Evolutionary conservation across 352 stramenopile species (phyloP).

Genomic region (Aphanomyces euteiches): DNA sequence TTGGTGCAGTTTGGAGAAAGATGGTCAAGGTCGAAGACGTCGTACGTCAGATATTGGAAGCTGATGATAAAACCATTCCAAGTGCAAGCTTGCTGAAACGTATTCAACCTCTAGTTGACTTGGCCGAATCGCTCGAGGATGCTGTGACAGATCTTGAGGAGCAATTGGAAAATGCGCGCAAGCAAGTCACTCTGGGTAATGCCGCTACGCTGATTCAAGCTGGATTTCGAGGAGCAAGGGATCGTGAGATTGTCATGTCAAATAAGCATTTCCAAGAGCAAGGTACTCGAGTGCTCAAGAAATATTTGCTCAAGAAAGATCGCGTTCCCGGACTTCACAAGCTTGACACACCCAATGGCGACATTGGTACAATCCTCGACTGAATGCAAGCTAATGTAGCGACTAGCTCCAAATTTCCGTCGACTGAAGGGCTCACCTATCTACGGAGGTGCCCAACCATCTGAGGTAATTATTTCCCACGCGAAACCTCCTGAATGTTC

Average conservation of each 20-base stretch:
- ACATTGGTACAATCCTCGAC: constrained; percentile 43
- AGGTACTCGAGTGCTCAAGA: constrained; percentile 49
- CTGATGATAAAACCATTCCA: background rate
- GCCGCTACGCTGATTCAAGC: constrained; percentile 25
- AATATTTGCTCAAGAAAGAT: constrained; percentile 83
- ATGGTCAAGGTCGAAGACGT: constrained; percentile 3
- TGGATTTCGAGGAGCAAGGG: constrained; percentile 9
- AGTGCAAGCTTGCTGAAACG: background rate
- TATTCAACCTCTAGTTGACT: constrained; percentile 23
- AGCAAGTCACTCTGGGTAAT: constrained; percentile 14
- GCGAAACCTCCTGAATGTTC: background rate
- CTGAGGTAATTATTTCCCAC: constrained; percentile 42
- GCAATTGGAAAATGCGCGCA: constrained; percentile 13
- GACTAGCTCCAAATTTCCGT: constrained; percentile 69
- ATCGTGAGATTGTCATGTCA: constrained; percentile 15
- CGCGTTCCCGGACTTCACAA: constrained; percentile 76
- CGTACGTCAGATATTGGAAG: constrained; percentile 4
- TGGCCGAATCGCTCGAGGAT: constrained; percentile 13
- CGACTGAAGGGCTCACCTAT: constrained; percentile 61
- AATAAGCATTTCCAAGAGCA: constrained; percentile 20
- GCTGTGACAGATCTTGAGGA: constrained; percentile 3
- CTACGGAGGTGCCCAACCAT: constrained; percentile 71
- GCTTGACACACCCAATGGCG: constrained; percentile 55
- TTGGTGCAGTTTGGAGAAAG: too few species aligned
- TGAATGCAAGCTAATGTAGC: background rate